Percentiles rank a stretch among this genome's conserved stretches.
phyloP scores from a whole-genome alignment of 257 asterid species.

The Coffea eugenioides region DNA sequence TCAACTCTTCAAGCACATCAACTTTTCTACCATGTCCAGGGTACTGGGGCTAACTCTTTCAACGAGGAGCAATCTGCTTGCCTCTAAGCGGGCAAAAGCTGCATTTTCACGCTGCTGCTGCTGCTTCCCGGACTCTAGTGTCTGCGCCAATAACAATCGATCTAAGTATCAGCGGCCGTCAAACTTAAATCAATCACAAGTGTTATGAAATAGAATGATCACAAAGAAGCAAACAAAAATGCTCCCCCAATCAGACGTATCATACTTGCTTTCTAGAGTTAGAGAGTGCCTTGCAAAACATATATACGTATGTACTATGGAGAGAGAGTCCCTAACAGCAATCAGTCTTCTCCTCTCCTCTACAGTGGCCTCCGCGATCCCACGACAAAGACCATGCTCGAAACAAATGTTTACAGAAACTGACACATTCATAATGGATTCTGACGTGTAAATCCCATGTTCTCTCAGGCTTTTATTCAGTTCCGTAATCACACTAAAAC shows the following conservation, averaged over 20 bases:
- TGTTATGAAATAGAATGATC: background rate
- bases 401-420: slow-evolving; percentile 47
- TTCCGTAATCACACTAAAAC: slow-evolving; percentile 6
- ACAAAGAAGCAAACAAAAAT: no score
- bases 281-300: background rate
- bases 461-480: slow-evolving; percentile 31
- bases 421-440: slow-evolving; percentile 24
- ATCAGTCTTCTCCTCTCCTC: slow-evolving; percentile 47
- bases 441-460: slow-evolving; percentile 39
- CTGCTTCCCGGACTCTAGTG: slow-evolving; percentile 23
- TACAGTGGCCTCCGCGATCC: slow-evolving; percentile 29
- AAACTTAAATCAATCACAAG: background rate
- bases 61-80: slow-evolving; percentile 36
- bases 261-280: background rate
- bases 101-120: slow-evolving; percentile 24
- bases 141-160: slow-evolving; percentile 26
- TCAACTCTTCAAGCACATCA: slow-evolving; percentile 37
- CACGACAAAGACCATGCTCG: slow-evolving; percentile 39
- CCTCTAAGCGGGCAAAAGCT: slow-evolving; percentile 39
- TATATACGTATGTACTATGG: background rate
- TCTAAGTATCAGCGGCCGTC: background rate
- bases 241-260: background rate
- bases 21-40: slow-evolving; percentile 20
- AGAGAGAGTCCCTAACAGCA: slow-evolving; percentile 38
- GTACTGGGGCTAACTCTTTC: slow-evolving; percentile 31